These are phyloP conservation scores for Exophiala aquamarina DNA, from an alignment of 2,329 filamentous ascomycete genomes.

Conservation along the genomic window DNA sequence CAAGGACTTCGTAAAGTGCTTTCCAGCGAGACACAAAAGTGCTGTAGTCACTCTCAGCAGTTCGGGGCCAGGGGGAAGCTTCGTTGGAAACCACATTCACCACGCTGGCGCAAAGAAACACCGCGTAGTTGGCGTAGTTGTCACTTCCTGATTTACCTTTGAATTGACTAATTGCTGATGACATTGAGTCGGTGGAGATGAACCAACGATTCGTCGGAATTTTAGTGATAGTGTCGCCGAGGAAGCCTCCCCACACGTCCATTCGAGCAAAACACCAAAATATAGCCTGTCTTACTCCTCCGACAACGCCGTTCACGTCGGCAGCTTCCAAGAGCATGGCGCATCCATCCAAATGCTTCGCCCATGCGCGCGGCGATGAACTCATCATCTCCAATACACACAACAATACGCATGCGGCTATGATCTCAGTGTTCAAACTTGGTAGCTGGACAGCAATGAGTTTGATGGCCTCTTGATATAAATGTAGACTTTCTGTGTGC, in stretches of 20 bases:
- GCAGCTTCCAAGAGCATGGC: constrained; percentile 55
- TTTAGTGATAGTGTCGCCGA: constrained; percentile 45
- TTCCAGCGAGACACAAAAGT: neutral
- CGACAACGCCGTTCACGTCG: constrained; percentile 51
- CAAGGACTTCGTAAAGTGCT: neutral
- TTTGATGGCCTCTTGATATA: constrained; percentile 56
- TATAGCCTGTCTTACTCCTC: constrained; percentile 53
- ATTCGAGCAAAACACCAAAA: constrained; percentile 61
- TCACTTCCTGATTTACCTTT: neutral
- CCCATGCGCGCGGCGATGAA: constrained; percentile 52
- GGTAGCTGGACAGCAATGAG: constrained; percentile 50
- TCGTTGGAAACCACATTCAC: neutral
- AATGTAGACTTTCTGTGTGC: constrained; percentile 51
- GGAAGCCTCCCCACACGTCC: constrained; percentile 57
- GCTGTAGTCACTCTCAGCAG: neutral
- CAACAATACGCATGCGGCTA: constrained; percentile 54
- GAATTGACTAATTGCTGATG: neutral
- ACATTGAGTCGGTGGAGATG: neutral
- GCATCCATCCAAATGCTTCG: constrained; percentile 57
- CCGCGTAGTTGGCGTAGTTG: constrained; percentile 4
- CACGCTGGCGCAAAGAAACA: neutral
- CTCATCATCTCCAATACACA: constrained; percentile 58
- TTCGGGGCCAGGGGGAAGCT: too few relatives aligned
- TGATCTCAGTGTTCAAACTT: constrained; percentile 49
- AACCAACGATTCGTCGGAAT: constrained; percentile 2